Evolutionary conservation across 208 protist genomes (phyloP).

Genomic region (Trypanosoma vivax): DNA sequence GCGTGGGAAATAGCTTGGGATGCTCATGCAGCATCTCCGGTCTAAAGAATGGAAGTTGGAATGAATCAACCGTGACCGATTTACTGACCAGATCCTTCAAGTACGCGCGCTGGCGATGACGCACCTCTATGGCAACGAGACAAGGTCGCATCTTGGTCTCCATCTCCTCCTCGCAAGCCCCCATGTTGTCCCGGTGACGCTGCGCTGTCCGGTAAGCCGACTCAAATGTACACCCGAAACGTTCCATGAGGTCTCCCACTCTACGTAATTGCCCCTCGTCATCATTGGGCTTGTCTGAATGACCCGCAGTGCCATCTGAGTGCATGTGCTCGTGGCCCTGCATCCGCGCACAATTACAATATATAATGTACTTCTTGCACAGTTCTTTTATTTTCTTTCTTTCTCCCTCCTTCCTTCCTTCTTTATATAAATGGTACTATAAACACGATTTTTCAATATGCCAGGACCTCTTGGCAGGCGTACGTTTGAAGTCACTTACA

Average conservation of each 20-base stretch:
- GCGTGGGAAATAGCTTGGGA: conserved; percentile 7
- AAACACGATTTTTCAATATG: too few relatives aligned
- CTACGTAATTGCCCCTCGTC: background rate
- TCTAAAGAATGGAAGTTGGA: conserved; percentile 17
- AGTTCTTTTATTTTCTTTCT: too few relatives aligned
- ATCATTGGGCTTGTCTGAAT: background rate
- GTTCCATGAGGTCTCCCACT: background rate
- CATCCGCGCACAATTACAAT: too few relatives aligned
- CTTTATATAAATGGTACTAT: too few relatives aligned
- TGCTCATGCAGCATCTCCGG: conserved; percentile 6
- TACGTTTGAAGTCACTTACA: too few relatives aligned
- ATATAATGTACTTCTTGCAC: too few relatives aligned
- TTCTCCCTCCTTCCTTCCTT: too few relatives aligned
- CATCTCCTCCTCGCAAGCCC: conserved; percentile 10
- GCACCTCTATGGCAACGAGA: conserved; percentile 42
- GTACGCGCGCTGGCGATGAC: conserved; percentile 32
- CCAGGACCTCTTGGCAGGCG: too few relatives aligned
- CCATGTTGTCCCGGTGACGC: conserved; percentile 2
- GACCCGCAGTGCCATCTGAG: too few relatives aligned
- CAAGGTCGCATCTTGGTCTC: conserved; percentile 26
- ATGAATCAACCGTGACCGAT: conserved; percentile 14
- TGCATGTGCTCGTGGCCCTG: too few relatives aligned
- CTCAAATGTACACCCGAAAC: conserved; percentile 2
- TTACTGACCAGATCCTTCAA: conserved; percentile 8
- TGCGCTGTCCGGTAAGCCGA: background rate